Evolutionary conservation across 345 rosid genomes (phyloP).

Genomic region (Salix udensis): DNA sequence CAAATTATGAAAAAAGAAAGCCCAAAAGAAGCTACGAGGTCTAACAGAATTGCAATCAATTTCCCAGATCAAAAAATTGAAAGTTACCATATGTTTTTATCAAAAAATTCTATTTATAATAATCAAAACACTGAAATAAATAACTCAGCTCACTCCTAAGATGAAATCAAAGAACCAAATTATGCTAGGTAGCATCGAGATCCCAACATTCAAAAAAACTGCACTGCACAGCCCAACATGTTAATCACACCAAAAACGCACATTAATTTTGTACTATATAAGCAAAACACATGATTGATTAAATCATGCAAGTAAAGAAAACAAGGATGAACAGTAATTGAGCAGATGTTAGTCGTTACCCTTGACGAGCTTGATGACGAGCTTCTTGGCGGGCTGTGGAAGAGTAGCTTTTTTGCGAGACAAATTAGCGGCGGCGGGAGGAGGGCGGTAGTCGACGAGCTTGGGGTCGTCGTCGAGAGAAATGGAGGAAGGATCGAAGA

Average conservation of each 20-base stretch:
- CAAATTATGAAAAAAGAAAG: background rate
- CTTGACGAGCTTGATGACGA: slow-evolving; percentile 82
- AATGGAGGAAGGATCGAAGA: slow-evolving; percentile 53
- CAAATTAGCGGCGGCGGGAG: slow-evolving; percentile 60
- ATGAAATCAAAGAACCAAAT: background rate
- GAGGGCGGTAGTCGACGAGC: slow-evolving; percentile 38
- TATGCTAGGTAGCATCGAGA: background rate
- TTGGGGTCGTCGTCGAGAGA: slow-evolving; percentile 55
- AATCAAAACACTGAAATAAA: background rate
- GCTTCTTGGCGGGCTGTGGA: slow-evolving; percentile 81
- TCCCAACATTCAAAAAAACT: slow-evolving; percentile 13
- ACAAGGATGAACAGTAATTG: background rate
- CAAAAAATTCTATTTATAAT: background rate
- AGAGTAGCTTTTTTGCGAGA: slow-evolving; percentile 82
- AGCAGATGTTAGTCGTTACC: slow-evolving; percentile 32
- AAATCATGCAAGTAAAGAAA: slow-evolving; percentile 1
- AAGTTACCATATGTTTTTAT: background rate
- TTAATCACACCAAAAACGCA: background rate
- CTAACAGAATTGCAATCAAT: background rate
- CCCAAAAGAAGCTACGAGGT: background rate
- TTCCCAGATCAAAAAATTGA: slow-evolving; percentile 3
- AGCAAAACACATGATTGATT: slow-evolving; percentile 8
- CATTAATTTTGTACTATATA: background rate
- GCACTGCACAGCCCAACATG: background rate
- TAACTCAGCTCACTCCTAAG: slow-evolving; percentile 2